A percentile compares a stretch with the other conserved stretches of the same genome.
Evolutionary conservation across 345 rosid species (phyloP).

Genomic region (Clarkia xantiana): DNA sequence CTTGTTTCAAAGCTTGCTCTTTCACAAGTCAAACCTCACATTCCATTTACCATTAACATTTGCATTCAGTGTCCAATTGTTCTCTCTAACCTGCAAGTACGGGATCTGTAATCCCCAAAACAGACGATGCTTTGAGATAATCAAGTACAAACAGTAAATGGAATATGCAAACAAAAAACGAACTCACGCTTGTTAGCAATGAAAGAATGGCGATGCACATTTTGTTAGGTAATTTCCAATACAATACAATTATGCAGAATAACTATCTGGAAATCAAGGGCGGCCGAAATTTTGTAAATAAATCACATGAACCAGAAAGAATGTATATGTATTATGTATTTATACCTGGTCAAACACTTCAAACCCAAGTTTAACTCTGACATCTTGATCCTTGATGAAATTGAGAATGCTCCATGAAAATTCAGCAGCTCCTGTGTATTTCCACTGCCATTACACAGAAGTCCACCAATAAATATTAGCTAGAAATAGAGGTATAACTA

Average conservation of each 20-base stretch:
- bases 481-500: background rate
- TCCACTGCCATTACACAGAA: slow-evolving; percentile 34
- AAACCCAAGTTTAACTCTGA: slow-evolving; percentile 67
- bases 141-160: background rate
- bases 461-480: slow-evolving; percentile 1
- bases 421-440: slow-evolving; percentile 70
- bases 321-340: too few species aligned
- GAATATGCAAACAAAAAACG: too few species aligned
- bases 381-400: slow-evolving; percentile 70
- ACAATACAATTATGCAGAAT: too few species aligned
- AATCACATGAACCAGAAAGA: too few species aligned
- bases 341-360: slow-evolving; percentile 64
- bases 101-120: slow-evolving; percentile 41
- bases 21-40: slow-evolving; percentile 21
- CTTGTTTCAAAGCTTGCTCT: too few species aligned
- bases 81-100: slow-evolving; percentile 75
- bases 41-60: slow-evolving; percentile 79
- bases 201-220: too few species aligned
- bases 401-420: slow-evolving; percentile 55
- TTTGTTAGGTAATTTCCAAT: too few species aligned
- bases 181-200: too few species aligned
- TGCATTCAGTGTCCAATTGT: slow-evolving; percentile 77
- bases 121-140: background rate
- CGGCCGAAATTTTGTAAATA: too few species aligned
- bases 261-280: too few species aligned